phyloP scores from a whole-genome alignment of 805 yeast species.

The Candida glaebosa region DNA sequence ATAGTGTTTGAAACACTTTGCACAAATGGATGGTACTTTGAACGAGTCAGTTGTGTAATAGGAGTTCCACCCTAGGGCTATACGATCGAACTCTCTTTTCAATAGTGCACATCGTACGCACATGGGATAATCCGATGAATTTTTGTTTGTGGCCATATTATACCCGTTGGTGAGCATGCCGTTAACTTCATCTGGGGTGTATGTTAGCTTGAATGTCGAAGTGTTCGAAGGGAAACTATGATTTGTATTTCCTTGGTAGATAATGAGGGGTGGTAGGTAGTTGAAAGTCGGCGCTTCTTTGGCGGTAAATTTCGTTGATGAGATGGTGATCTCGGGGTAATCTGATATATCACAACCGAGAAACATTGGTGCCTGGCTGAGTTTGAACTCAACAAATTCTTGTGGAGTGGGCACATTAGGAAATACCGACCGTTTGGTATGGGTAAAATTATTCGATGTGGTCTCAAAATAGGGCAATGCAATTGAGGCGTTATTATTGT shows the following conservation, averaged over 20 bases:
- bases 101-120: constrained; percentile 59
- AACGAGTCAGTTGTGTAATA: constrained; percentile 3
- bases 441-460: not conserved
- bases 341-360: constrained; percentile 39
- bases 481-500: constrained; percentile 11
- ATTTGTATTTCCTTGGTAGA: constrained; percentile 47
- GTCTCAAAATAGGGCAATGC: constrained; percentile 13
- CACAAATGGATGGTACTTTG: constrained; percentile 15
- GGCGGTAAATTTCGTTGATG: not conserved
- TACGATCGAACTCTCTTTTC: constrained; percentile 48
- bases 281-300: constrained; percentile 6
- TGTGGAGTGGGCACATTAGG: constrained; percentile 34
- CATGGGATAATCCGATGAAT: constrained; percentile 39
- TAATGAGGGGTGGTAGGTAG: constrained; percentile 50
- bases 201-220: constrained; percentile 57
- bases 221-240: constrained; percentile 46
- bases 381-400: constrained; percentile 15
- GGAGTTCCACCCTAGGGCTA: constrained; percentile 5
- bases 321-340: constrained; percentile 22
- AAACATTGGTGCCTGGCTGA: constrained; percentile 30
- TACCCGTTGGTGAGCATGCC: constrained; percentile 51
- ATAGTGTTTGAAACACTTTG: constrained; percentile 15
- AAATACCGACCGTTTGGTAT: constrained; percentile 19
- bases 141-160: constrained; percentile 44
- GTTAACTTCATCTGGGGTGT: constrained; percentile 39